Evolutionary conservation across 179 eudicot species (phyloP).

Genomic region (Beta corolliflora): DNA sequence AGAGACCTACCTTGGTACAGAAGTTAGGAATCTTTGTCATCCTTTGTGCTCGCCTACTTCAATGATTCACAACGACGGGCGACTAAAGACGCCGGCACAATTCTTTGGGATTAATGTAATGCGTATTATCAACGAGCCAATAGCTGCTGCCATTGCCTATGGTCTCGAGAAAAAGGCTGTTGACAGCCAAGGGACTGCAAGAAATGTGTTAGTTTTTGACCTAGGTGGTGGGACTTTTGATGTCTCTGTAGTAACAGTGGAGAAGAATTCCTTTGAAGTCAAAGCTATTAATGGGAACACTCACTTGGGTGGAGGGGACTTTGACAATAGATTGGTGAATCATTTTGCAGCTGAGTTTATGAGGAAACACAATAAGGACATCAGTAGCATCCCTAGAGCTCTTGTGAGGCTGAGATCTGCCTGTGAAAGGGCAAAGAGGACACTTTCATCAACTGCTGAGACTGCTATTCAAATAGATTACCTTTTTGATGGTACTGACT

Average conservation of each 20-base stretch:
- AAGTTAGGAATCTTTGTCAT: conserved; percentile 10
- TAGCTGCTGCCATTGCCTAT: background rate
- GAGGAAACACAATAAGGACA: background rate
- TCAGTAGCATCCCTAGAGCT: background rate
- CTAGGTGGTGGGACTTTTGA: background rate
- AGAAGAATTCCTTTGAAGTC: background rate
- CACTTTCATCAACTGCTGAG: background rate
- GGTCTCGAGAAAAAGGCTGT: background rate
- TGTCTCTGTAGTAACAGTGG: background rate
- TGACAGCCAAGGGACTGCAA: background rate
- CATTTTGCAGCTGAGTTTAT: background rate
- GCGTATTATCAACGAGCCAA: background rate
- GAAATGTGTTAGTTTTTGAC: background rate
- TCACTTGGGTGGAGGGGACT: background rate
- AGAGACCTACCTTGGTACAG: background rate
- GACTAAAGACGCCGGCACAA: conserved; percentile 17
- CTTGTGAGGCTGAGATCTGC: background rate
- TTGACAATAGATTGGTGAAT: background rate
- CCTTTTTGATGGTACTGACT: background rate
- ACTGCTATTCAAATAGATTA: background rate
- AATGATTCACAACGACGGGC: conserved; percentile 18
- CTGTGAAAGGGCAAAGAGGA: background rate
- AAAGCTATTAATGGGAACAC: background rate
- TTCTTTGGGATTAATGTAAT: conserved; percentile 19
- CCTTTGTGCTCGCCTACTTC: conserved; percentile 1